Evolutionary conservation across 164 flowering plant species (phyloP), one percentile per base, ranked within the genome.

Genomic region (Taxillus chinensis): DNA sequence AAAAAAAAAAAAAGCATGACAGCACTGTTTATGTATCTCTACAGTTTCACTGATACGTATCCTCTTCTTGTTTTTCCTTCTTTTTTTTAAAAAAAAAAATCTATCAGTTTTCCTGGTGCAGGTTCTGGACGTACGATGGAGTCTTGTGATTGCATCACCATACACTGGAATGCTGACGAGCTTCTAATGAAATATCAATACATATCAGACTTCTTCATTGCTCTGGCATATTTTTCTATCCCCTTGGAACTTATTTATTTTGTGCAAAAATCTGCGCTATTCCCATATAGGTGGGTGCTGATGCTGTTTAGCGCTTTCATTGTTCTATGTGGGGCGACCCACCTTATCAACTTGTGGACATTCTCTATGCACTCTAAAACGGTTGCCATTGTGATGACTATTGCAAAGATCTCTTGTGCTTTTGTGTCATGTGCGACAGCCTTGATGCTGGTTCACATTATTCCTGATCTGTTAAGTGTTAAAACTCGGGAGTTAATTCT

Each of bases 361-460:
- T 49, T 49, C 13, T 1, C 14, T n/a, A 0, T 49, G 52, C 52
- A 49, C 13, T 49, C 52, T 9, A 49, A n/a, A 49, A 49, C 52
- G 5, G 52, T 49, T 9, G 52, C 52, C 4, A n/a, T 49, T 9
- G 52, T 49, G 13, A 49, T 49, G 52, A 49, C 52, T n/a, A 49
- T 12, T 49, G 52, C 52, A 49, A 49, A 49, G 52, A n/a, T 49
- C 13, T 49, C 13, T 4, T 9, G 14, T 49, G 52, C 52, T 9
- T 12, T 12, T 7, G 52, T 49, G 13, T 49, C 52, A 9, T 49
- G 52, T 49, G 52, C 52, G 4, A 49, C 52, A 9, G 52, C 52
- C 52, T n/a, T 49, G 14, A 49, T 49, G 52, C 52, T 49, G 52
- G 52, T 49, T 12, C 52, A 49, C 52, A 49, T 49, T 49, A 49